Base-by-base conservation (phyloP, 2,329 filamentous ascomycete genomes). In the Aureobasidium uvarum region DNA sequence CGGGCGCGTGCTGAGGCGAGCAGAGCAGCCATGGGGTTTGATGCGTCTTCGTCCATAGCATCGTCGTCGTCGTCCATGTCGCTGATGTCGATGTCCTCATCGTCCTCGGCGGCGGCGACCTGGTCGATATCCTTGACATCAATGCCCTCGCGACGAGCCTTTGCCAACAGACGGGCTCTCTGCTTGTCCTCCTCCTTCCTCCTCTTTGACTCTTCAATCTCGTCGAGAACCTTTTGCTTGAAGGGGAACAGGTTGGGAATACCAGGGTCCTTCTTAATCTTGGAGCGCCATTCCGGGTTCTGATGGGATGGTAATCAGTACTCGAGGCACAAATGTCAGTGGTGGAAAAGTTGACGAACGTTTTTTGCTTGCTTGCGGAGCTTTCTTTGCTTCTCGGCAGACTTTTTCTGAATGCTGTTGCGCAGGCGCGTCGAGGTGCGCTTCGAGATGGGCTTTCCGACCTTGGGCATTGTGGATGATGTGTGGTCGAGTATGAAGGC, bases 221-320 rank as follows among this genome's bases (percentile, higher is more conserved):
- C 92, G 66, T 93, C 87, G 39, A 99, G 85, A 33, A 99, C 85
- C 82, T 90, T 93, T 77, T 97, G 93, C 81, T 99, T 99, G 84
- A 95, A 97, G 0, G 95, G 95, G 80, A 97, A 99, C 41, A 97
- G 81, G 75, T 98, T 99, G 46, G 95, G 95, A 68, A 99, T 97
- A 56, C 95, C 95, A 28, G 94, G 95, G 73, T 99, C 95, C 81
- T 98, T 99, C 86, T 97, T 98, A 71, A 96, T 77, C 77, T 92
- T 91, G 67, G 92, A 93, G 71, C 90, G 87, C 92, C 95, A 98
- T 91, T 96, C 87, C 39, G 95, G 94, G 77, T 97, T 96, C 86
- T 86, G 68, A 5, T 48, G 4, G 2, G n/a, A 2, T 23, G 5
- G 6, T n/a, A 10, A 66, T 78, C n/a, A 77, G 70, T 31, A 45